Evolutionary conservation across 257 asterid genomes (phyloP).

Genomic region (Rehmannia glutinosa): DNA sequence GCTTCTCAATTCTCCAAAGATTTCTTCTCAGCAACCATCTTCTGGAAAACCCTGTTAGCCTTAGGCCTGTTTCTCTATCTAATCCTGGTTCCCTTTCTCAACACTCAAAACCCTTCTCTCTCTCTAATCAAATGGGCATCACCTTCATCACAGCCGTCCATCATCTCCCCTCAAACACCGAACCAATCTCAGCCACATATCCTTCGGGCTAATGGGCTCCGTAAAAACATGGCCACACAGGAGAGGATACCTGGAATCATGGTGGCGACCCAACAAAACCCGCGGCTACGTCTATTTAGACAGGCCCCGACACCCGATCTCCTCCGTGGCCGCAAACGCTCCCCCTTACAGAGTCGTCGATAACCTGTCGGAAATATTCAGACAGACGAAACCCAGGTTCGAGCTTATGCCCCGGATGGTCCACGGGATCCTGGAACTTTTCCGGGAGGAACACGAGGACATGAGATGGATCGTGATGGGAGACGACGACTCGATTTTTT

Average conservation of each 20-base stretch:
- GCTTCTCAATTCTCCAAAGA: neutral
- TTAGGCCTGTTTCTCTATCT: conserved; percentile 22
- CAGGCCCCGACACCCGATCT: conserved; percentile 38
- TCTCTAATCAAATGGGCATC: conserved; percentile 12
- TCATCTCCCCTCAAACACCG: neutral
- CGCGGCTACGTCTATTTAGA: conserved; percentile 52
- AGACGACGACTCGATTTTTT: conserved; percentile 57
- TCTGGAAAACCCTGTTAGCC: conserved; percentile 32
- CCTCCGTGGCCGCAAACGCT: conserved; percentile 56
- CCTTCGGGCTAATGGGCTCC: conserved; percentile 57
- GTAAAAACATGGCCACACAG: conserved; percentile 46
- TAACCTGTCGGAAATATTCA: conserved; percentile 22
- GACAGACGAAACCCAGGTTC: conserved; percentile 26
- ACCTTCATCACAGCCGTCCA: neutral
- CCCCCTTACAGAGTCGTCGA: conserved; percentile 52
- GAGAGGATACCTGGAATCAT: conserved; percentile 44
- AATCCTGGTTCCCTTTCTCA: conserved; percentile 16
- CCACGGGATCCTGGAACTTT: conserved; percentile 44
- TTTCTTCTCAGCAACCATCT: neutral
- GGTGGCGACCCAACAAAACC: conserved; percentile 63
- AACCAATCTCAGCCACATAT: conserved; percentile 50
- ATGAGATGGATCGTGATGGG: conserved; percentile 66
- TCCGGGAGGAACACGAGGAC: conserved; percentile 34
- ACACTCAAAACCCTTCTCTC: conserved; percentile 12
- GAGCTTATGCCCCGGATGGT: conserved; percentile 52